phyloP scores from a whole-genome alignment of 306 rosid genomes.

The Oemleria cerasiformis region DNA sequence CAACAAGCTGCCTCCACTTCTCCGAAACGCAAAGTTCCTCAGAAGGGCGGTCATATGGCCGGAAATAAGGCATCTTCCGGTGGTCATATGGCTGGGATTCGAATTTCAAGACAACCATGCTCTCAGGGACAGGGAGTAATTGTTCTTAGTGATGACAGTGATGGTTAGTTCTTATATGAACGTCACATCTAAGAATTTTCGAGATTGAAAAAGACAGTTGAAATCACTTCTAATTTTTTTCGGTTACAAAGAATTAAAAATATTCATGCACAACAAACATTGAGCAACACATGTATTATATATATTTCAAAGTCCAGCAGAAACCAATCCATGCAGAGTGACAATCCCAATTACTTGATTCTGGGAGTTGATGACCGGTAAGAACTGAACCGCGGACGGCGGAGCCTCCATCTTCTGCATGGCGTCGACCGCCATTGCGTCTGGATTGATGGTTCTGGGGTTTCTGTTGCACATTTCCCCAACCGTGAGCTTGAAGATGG shows the following conservation, averaged over 20 bases:
- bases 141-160: conserved; percentile 17
- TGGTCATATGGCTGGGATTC: background rate
- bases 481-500: conserved; percentile 83
- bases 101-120: background rate
- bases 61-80: background rate
- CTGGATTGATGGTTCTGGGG: conserved; percentile 72
- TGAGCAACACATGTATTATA: background rate
- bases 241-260: background rate
- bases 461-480: conserved; percentile 93
- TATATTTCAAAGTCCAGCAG: conserved; percentile 68
- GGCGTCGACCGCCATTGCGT: conserved; percentile 91
- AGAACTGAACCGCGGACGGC: conserved; percentile 92
- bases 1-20: background rate
- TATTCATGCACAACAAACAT: background rate
- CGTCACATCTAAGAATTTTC: too few relatives aligned
- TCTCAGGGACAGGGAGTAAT: too few relatives aligned
- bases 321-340: conserved; percentile 94
- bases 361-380: conserved; percentile 71
- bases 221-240: too few relatives aligned
- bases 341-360: conserved; percentile 78
- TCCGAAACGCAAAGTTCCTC: background rate
- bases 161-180: background rate
- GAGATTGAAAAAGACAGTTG: too few relatives aligned
- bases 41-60: background rate
- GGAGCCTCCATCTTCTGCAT: conserved; percentile 99